Evolutionary conservation across 1,284 basidiomycete genomes (phyloP).

Genomic region (Sporisorium scitamineum): DNA sequence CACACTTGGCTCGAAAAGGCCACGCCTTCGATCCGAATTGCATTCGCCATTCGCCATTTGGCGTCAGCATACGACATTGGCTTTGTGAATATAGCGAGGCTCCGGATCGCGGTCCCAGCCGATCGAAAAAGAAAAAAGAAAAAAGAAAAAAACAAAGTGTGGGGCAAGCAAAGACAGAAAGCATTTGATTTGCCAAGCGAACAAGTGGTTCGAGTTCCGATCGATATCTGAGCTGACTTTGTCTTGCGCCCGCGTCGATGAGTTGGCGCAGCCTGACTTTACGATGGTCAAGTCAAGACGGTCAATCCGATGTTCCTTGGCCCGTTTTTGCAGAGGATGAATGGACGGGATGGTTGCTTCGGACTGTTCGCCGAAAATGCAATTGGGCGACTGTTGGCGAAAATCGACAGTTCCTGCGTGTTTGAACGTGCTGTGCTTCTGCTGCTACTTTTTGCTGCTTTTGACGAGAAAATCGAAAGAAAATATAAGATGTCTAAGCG

Average conservation of each 20-base stretch:
- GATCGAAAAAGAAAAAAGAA: too few relatives aligned
- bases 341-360: neutral
- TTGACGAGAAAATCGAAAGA: neutral
- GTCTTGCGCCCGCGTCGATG: too few relatives aligned
- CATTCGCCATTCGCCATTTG: too few relatives aligned
- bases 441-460: neutral
- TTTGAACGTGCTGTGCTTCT: neutral
- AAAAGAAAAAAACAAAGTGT: neutral
- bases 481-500: neutral
- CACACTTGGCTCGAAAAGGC: neutral
- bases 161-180: neutral
- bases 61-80: too few relatives aligned
- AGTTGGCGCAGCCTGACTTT: too few relatives aligned
- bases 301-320: neutral
- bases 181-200: neutral
- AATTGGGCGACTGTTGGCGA: too few relatives aligned
- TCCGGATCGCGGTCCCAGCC: too few relatives aligned
- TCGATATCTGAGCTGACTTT: too few relatives aligned
- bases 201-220: neutral
- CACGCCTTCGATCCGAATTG: too few relatives aligned
- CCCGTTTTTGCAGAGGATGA: neutral
- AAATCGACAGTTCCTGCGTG: too few relatives aligned
- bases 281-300: too few relatives aligned
- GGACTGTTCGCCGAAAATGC: slow-evolving; percentile 5
- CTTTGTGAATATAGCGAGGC: too few relatives aligned